These are phyloP conservation scores for Floccularia luteovirens DNA, from an alignment of 768 basidiomycete genomes.

Conservation along the genomic window DNA sequence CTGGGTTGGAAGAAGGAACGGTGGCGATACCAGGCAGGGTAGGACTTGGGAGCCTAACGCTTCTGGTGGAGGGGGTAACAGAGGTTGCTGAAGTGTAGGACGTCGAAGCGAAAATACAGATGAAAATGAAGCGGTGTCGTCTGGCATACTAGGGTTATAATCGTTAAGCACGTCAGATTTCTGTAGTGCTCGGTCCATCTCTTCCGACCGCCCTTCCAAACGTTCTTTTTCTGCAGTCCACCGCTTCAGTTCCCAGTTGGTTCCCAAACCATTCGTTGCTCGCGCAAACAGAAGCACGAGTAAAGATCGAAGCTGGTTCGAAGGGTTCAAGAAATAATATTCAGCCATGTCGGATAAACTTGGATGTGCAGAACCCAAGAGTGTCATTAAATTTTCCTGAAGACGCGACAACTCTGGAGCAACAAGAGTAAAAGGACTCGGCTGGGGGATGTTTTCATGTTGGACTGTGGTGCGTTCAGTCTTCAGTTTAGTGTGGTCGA, in stretches of 20 bases:
- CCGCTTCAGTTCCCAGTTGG: constrained; percentile 48
- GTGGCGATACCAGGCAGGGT: constrained; percentile 19
- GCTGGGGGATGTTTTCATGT: constrained; percentile 17
- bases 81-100: constrained; percentile 24
- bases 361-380: constrained; percentile 87
- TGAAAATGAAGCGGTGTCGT: constrained; percentile 64
- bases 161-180: constrained; percentile 81
- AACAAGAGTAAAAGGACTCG: constrained; percentile 67
- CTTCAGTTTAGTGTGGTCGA: constrained; percentile 17
- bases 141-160: constrained; percentile 84
- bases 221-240: constrained; percentile 57
- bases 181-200: constrained; percentile 75
- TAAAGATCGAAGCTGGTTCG: constrained; percentile 86
- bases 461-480: constrained; percentile 20
- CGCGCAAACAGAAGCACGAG: constrained; percentile 85
- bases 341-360: constrained; percentile 81
- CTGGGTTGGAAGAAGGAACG: constrained; percentile 75
- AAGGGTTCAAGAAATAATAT: constrained; percentile 86
- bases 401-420: constrained; percentile 67
- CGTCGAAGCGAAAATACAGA: constrained; percentile 44
- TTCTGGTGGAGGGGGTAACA: constrained; percentile 20
- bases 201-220: constrained; percentile 40
- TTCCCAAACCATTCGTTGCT: constrained; percentile 88
- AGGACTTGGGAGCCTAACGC: constrained; percentile 12
- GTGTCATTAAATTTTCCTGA: constrained; percentile 60